phyloP scores from a whole-genome alignment of 352 stramenopile species.

The Phytophthora macrochlamydospora region DNA sequence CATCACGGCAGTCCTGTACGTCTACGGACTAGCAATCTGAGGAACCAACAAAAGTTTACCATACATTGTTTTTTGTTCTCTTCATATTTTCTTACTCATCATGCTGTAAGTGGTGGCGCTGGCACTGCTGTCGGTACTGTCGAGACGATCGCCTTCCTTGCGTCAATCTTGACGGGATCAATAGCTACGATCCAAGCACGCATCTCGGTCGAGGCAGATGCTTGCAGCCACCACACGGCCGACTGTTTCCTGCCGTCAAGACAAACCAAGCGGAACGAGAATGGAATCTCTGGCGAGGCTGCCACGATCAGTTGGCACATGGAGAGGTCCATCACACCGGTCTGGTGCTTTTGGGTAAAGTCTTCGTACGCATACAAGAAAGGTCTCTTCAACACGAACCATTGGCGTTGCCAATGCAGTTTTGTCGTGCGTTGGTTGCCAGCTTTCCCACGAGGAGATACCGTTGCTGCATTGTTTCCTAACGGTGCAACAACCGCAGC shows the following conservation, averaged over 20 bases:
- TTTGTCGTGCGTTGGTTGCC: not conserved
- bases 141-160: constrained; percentile 23
- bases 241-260: constrained; percentile 55
- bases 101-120: constrained; percentile 38
- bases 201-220: constrained; percentile 69
- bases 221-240: constrained; percentile 77
- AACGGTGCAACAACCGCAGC: constrained; percentile 41
- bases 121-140: constrained; percentile 18
- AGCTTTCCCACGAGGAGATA: constrained; percentile 13
- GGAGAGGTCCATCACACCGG: constrained; percentile 76
- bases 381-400: constrained; percentile 81
- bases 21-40: constrained; percentile 71
- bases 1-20: constrained; percentile 65
- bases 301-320: constrained; percentile 62
- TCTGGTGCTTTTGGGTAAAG: constrained; percentile 67
- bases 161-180: constrained; percentile 70
- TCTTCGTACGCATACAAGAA: constrained; percentile 82
- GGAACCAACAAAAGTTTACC: not conserved
- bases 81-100: constrained; percentile 4
- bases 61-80: not conserved
- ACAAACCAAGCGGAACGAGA: constrained; percentile 77
- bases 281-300: constrained; percentile 40
- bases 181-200: constrained; percentile 74
- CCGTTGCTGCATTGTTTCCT: constrained; percentile 9
- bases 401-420: constrained; percentile 66